phyloP scores from a whole-genome alignment of 1,284 basidiomycete species.

The Hemileia vastatrix region DNA sequence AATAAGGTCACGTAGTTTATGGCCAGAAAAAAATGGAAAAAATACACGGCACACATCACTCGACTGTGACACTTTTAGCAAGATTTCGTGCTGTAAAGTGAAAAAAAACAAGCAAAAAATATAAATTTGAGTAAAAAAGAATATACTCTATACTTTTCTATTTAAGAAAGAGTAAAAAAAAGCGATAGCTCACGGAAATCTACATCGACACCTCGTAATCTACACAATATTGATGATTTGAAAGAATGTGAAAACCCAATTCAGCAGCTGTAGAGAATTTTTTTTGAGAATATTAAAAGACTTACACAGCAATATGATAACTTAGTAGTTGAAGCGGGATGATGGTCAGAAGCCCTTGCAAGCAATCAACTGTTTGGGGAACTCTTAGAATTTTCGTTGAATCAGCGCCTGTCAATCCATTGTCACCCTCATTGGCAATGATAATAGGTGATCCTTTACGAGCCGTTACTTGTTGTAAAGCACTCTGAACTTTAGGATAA shows the following conservation, averaged over 20 bases:
- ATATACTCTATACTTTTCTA: no score
- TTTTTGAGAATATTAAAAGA: not conserved
- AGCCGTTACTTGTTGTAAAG: conserved; percentile 90
- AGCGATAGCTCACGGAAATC: conserved; percentile 13
- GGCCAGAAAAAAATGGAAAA: no score
- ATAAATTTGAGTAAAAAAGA: not conserved
- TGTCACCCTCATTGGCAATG: conserved; percentile 89
- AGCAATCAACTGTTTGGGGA: conserved; percentile 73
- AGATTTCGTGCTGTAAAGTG: conserved; percentile 10
- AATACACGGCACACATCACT: no score
- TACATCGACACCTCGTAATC: conserved; percentile 21
- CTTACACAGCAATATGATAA: conserved; percentile 78
- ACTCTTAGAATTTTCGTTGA: conserved; percentile 54
- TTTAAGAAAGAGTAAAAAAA: not conserved
- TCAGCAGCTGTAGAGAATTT: no score
- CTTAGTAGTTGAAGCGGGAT: conserved; percentile 91
- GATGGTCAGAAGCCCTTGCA: conserved; percentile 94
- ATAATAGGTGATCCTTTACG: conserved; percentile 77
- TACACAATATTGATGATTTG: not conserved
- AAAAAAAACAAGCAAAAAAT: not conserved
- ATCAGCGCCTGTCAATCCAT: conserved; percentile 58
- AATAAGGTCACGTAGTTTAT: no score
- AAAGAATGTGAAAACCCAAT: not conserved
- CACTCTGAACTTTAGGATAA: conserved; percentile 95
- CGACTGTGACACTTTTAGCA: conserved; percentile 19